These are phyloP conservation scores for Oryza meyeriana DNA, from an alignment of 176 grass and related monocot species.

Conservation along the genomic window DNA sequence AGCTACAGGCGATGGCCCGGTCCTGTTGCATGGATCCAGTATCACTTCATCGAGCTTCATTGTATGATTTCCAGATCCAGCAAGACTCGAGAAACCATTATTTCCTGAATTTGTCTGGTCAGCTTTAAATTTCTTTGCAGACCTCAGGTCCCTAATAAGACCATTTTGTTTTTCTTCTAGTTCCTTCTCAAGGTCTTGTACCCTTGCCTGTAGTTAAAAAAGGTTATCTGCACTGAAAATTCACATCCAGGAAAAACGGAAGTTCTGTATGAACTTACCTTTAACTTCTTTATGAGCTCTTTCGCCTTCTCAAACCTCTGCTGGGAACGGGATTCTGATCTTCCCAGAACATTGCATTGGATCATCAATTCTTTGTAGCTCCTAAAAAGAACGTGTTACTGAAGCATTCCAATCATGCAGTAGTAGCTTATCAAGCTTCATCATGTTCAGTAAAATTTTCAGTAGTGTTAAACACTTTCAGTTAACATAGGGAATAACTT, in stretches of 20 bases:
- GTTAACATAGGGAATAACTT: background rate
- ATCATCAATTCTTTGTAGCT: constrained; percentile 89
- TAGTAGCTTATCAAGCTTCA: background rate
- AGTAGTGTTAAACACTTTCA: background rate
- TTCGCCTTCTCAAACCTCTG: constrained; percentile 75
- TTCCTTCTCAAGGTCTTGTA: constrained; percentile 67
- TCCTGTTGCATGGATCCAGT: constrained; percentile 3
- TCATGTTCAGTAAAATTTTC: background rate
- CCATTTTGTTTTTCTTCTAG: constrained; percentile 81
- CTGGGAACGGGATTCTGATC: constrained; percentile 61
- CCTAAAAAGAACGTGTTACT: constrained; percentile 45
- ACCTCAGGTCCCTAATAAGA: constrained; percentile 68
- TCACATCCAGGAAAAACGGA: background rate
- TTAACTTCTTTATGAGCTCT: constrained; percentile 77
- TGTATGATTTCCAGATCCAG: constrained; percentile 18
- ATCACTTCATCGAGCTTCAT: constrained; percentile 15
- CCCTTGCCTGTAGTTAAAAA: constrained; percentile 41
- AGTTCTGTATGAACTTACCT: constrained; percentile 30
- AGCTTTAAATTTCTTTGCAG: constrained; percentile 69
- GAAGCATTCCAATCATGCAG: background rate
- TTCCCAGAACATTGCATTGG: constrained; percentile 84
- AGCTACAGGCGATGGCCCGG: background rate
- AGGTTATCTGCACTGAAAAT: constrained; percentile 10
- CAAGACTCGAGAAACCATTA: background rate
- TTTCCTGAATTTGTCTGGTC: constrained; percentile 37